A percentile compares a stretch with the other conserved stretches of the same genome.
Evolutionary conservation across 768 basidiomycete genomes (phyloP).

Genomic region (Pleurotus ostreatus): DNA sequence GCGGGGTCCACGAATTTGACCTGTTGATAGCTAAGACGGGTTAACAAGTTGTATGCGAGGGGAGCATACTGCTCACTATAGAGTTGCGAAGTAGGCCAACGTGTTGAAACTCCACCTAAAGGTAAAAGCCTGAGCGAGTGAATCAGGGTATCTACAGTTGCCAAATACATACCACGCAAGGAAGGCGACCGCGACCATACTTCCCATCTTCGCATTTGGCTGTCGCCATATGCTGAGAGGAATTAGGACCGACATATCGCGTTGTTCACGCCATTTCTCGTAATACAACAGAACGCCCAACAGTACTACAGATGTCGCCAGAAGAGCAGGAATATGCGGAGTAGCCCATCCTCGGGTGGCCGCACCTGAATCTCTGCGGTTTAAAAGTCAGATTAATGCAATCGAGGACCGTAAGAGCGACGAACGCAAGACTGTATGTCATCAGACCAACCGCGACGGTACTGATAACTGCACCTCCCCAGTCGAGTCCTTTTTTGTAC

Average conservation of each 20-base stretch:
- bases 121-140: neutral
- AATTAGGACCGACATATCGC: conserved; percentile 22
- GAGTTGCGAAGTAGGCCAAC: conserved; percentile 24
- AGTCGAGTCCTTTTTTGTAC: conserved; percentile 29
- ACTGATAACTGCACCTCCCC: conserved; percentile 31
- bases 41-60: neutral
- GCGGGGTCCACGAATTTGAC: conserved; percentile 22
- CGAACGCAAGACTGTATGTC: conserved; percentile 29
- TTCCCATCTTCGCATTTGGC: conserved; percentile 23
- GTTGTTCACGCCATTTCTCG: conserved; percentile 23
- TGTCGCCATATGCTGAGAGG: conserved; percentile 29
- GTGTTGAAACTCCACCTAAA: conserved; percentile 25
- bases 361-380: conserved; percentile 23
- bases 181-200: conserved; percentile 25
- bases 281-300: conserved; percentile 22
- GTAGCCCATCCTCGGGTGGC: conserved; percentile 26
- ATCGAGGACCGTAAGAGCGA: neutral
- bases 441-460: conserved; percentile 26
- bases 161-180: conserved; percentile 22
- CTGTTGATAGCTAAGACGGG: conserved; percentile 24
- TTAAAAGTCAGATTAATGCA: neutral
- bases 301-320: conserved; percentile 21
- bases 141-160: neutral
- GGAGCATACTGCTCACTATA: conserved; percentile 17
- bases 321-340: conserved; percentile 25